Percentiles rank a stretch among this genome's conserved stretches.
Evolutionary conservation across 129 eudicot genomes (phyloP).

Genomic region (Deinandra increscens): DNA sequence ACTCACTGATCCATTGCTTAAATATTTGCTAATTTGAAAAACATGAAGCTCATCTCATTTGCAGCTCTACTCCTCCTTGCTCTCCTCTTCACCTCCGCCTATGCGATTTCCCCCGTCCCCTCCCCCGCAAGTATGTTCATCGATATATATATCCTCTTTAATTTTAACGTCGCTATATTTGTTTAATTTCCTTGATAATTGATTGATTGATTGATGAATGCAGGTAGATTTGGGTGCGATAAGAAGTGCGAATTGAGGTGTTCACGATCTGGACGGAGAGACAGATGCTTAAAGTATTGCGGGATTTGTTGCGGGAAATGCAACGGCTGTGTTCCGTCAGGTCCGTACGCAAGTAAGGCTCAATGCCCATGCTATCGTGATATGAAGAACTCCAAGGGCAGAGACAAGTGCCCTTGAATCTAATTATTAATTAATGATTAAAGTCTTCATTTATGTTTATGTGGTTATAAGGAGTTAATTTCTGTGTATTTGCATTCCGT

Average conservation of each 20-base stretch:
- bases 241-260: slow-evolving; percentile 35
- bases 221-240: slow-evolving; percentile 26
- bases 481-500: neutral
- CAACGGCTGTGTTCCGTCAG: slow-evolving; percentile 33
- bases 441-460: neutral
- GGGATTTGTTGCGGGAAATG: slow-evolving; percentile 37
- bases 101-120: slow-evolving; percentile 9
- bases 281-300: slow-evolving; percentile 31
- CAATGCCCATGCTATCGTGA: slow-evolving; percentile 43
- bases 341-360: slow-evolving; percentile 25
- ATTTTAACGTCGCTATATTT: too few species aligned
- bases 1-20: neutral
- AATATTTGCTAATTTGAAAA: neutral
- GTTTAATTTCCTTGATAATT: neutral
- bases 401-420: slow-evolving; percentile 29
- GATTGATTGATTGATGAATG: slow-evolving; percentile 7
- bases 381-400: slow-evolving; percentile 28
- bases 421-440: neutral
- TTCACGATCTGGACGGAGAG: slow-evolving; percentile 30
- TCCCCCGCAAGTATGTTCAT: slow-evolving; percentile 11
- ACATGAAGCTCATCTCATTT: slow-evolving; percentile 27
- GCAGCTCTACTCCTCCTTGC: slow-evolving; percentile 13
- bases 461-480: neutral
- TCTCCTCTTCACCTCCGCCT: slow-evolving; percentile 17
- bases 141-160: too few species aligned